These are phyloP conservation scores for Cronartium quercuum DNA, from an alignment of 1,284 basidiomycete species.

Conservation along the genomic window DNA sequence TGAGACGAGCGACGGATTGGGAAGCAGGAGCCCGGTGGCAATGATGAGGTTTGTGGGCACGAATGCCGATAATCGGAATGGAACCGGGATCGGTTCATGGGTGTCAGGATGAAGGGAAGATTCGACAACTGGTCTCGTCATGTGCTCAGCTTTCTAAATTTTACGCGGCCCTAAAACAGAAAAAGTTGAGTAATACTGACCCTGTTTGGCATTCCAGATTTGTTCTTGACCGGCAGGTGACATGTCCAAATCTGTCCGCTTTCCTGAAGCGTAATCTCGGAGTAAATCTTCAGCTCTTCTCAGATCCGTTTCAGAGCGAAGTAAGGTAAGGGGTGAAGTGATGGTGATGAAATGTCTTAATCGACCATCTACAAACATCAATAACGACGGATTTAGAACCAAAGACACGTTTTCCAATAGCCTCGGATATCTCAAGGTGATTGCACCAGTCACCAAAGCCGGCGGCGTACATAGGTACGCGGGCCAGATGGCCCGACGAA, in stretches of 20 bases:
- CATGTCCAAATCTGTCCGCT: constrained; percentile 48
- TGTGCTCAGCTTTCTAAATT: not conserved
- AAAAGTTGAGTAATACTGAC: constrained; percentile 45
- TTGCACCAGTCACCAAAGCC: not conserved
- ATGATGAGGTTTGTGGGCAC: constrained; percentile 56
- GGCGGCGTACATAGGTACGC: not conserved
- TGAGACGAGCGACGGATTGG: constrained; percentile 49
- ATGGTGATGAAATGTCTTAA: constrained; percentile 54
- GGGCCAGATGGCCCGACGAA: not conserved
- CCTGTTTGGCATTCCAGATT: constrained; percentile 52
- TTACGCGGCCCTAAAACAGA: not conserved
- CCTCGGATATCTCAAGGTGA: not conserved
- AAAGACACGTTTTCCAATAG: not conserved
- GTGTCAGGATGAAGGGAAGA: constrained; percentile 53
- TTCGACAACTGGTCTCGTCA: constrained; percentile 43
- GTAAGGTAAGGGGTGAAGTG: constrained; percentile 55
- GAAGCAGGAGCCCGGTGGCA: constrained; percentile 53
- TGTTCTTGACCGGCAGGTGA: constrained; percentile 47
- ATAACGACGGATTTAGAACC: not conserved
- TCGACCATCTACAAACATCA: constrained; percentile 48
- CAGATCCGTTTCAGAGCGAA: constrained; percentile 51
- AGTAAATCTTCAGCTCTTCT: constrained; percentile 49
- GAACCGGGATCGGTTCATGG: constrained; percentile 52
- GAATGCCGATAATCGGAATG: constrained; percentile 55
- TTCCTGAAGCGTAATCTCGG: constrained; percentile 48